phyloP scores from a whole-genome alignment of 768 basidiomycete species.

The Russula virescens region DNA sequence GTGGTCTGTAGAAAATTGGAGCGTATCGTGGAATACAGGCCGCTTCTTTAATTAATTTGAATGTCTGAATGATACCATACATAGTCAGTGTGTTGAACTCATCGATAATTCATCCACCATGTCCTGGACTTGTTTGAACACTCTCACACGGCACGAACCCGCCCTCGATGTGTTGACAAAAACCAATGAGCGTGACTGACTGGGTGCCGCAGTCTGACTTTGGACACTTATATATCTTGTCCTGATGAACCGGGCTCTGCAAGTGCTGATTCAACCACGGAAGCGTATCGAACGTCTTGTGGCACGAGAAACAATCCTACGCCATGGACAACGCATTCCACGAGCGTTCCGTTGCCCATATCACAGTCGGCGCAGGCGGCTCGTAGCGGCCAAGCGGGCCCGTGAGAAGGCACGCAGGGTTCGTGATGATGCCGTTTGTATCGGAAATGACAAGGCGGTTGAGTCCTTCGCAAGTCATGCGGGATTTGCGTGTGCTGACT shows the following conservation, averaged over 20 bases:
- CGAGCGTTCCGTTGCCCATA: constrained; percentile 35
- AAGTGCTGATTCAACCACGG: constrained; percentile 54
- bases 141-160: constrained; percentile 12
- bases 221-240: constrained; percentile 15
- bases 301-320: constrained; percentile 65
- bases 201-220: background rate
- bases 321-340: constrained; percentile 40
- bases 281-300: constrained; percentile 38
- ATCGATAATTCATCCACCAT: constrained; percentile 4
- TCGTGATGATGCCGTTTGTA: constrained; percentile 6
- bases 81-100: background rate
- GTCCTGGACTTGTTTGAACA: constrained; percentile 9
- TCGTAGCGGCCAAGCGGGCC: background rate
- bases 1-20: no score
- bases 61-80: background rate
- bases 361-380: background rate
- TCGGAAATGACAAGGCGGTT: constrained; percentile 4
- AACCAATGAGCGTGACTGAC: constrained; percentile 8
- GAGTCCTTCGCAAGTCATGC: constrained; percentile 35
- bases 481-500: constrained; percentile 50
- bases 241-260: constrained; percentile 40
- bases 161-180: constrained; percentile 14
- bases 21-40: no score
- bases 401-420: background rate
- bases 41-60: no score